Base-by-base conservation (phyloP, 768 basidiomycete genomes). In the Arthromyces matolae region DNA sequence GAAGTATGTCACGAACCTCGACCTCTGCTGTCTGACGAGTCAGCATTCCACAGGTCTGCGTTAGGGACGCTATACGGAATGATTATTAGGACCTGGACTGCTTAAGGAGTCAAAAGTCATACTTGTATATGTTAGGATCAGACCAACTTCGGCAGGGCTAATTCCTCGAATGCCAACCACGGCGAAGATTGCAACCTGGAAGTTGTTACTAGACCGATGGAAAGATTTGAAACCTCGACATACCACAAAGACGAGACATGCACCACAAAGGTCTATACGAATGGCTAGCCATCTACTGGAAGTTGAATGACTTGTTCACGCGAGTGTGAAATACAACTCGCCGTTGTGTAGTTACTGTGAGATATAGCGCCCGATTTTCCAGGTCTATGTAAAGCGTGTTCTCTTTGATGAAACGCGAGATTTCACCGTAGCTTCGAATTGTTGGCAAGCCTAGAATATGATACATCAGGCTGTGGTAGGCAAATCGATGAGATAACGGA, bases 361-460 rank as follows among this genome's bases (percentile, higher is more conserved):
- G 61, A 50, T 78, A 77, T 36, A 86, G 71, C 0, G 86, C 86
- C 18, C 89, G 75, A 56, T 88, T 80, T 64, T 91, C 86, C 13
- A 87, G 71, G 60, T 90, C 86, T 45, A 86, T 78, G 59, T 78
- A 80, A 35, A 76, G 73, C 54, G 78, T 72, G 58, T 89, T 89
- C 38, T 83, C 77, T 10, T 67, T 61, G 19, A 84, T 64, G 65
- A 90, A 93, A 8, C 84, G 73, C 0, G 67, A 59, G 2, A 77
- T 71, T 56, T 79, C 79, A 27, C 83, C 81, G 53, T 87, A 93
- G 28, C 85, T 85, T 27, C 89, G 77, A 38, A 89, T 80, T 5
- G 84, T 88, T n/a, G n/a, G n/a, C n/a, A n/a, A n/a, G n/a, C n/a
- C n/a, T n/a, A n/a, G n/a, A n/a, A n/a, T n/a, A n/a, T n/a, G n/a